Conservation (phyloP, 2,329 filamentous ascomycete species). For the Colletotrichum tofieldiae region DNA sequence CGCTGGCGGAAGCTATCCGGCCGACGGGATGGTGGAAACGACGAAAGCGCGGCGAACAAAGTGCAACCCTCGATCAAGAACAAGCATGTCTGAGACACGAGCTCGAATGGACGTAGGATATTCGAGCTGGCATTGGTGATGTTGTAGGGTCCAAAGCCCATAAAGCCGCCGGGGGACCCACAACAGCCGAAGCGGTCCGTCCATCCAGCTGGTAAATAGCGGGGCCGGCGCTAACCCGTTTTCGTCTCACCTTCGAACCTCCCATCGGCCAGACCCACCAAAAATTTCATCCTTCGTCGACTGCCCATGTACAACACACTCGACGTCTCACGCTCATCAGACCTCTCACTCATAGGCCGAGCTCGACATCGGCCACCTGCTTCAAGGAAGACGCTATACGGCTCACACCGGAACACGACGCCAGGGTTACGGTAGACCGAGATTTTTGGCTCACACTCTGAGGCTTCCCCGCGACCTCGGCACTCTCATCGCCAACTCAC, state of each 20-base stretch:
- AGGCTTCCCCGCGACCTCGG: not conserved
- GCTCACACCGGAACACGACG: not conserved
- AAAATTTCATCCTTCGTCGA: slow-evolving; percentile 38
- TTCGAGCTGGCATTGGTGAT: no score
- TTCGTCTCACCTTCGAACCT: slow-evolving; percentile 18
- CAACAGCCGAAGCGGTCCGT: not conserved
- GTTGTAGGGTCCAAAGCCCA: slow-evolving; percentile 10
- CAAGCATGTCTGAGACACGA: not conserved
- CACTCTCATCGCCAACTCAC: not conserved
- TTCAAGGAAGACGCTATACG: no score
- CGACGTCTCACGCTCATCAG: slow-evolving; percentile 4
- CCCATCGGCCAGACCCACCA: slow-evolving; percentile 31
- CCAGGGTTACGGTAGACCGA: not conserved
- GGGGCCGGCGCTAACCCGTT: slow-evolving; percentile 10
- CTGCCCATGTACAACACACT: slow-evolving; percentile 22
- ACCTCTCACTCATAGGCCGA: not conserved
- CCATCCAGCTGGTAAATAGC: not conserved
- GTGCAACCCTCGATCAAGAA: not conserved
- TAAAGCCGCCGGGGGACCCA: not conserved
- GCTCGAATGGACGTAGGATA: not conserved
- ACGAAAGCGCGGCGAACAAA: not conserved
- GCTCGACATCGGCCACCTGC: not conserved
- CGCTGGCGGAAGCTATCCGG: not conserved
- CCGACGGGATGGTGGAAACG: no score
- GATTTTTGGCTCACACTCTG: not conserved